Evolutionary conservation across 202 grass and related monocot species (phyloP), one percentile per base, ranked within the genome.

Genomic region (Eragrostis tef): DNA sequence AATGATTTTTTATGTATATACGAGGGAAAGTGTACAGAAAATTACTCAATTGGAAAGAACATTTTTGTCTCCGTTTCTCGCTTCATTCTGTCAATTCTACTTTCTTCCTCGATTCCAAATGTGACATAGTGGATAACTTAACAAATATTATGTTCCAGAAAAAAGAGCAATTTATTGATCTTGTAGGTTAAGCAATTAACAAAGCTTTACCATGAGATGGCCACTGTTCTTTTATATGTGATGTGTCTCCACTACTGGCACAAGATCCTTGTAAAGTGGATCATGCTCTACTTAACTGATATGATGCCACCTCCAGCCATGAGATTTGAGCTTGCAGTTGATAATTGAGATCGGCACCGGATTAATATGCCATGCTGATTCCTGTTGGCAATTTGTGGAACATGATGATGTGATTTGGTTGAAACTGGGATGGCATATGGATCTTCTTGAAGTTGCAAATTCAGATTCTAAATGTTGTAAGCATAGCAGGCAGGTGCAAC

Each of bases 321-420:
- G 22, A 46, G 24, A 72, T 27, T 77, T 47, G 41, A 77, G 8
- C 22, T 60, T 4, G 1, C 21, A 77, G 17, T 46, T 77, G 36
- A 27, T 44, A 56, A 72, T 34, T n/a, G n/a, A 13, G 0, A 50
- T 36, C 34, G 11, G 17, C 29, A 41, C 6, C 54, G n/a, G 13
- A 82, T 36, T 78, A 76, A 59, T 11, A 42, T 79, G 48, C 49
- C n/a, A 45, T 52, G 52, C 49, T 73, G 68, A 84, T 88, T 79
- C 50, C 20, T 87, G 67, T 27, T 58, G 41, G 6, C 67, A 56
- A 71, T 65, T 83, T 8, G 22, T 76, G 73, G 72, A 58, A 77
- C 78, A 82, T 71, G 53, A 14, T 15, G 42, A 26, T 77, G 45
- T 17, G 25, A 25, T 87, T 87, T 42, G 6, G 62, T 43, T 59